phyloP scores from a whole-genome alignment of 2,329 filamentous ascomycete genomes.

The Arthrobotrys sphaeroides region DNA sequence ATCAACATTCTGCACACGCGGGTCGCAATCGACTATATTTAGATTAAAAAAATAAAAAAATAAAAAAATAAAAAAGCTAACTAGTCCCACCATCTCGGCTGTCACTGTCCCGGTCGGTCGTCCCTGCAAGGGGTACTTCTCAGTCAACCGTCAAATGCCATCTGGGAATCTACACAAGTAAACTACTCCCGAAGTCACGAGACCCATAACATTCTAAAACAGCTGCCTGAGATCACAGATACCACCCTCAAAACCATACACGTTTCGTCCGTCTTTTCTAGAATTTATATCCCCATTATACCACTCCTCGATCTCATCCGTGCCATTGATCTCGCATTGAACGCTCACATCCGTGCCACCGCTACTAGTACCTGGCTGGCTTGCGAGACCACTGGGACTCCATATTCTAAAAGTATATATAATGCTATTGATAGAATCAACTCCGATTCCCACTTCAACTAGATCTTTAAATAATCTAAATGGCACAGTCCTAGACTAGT shows the following conservation, averaged over 20 bases:
- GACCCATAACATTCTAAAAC: not conserved
- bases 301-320: no score
- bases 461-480: not conserved
- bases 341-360: not conserved
- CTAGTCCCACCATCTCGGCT: not conserved
- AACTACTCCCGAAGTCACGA: no score
- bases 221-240: not conserved
- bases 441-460: no score
- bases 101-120: no score
- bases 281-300: no score
- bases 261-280: not conserved
- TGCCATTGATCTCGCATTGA: not conserved
- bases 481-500: not conserved
- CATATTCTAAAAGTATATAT: no score
- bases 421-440: no score
- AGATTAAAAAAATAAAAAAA: not conserved
- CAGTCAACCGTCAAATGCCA: no score
- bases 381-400: not conserved
- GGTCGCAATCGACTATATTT: slow-evolving; percentile 14
- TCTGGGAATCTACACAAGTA: no score
- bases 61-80: not conserved
- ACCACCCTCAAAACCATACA: not conserved
- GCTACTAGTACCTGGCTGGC: no score
- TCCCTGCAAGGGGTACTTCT: no score
- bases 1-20: slow-evolving; percentile 23